phyloP scores from a whole-genome alignment of 805 yeast genomes.

The Brettanomyces anomalus region DNA sequence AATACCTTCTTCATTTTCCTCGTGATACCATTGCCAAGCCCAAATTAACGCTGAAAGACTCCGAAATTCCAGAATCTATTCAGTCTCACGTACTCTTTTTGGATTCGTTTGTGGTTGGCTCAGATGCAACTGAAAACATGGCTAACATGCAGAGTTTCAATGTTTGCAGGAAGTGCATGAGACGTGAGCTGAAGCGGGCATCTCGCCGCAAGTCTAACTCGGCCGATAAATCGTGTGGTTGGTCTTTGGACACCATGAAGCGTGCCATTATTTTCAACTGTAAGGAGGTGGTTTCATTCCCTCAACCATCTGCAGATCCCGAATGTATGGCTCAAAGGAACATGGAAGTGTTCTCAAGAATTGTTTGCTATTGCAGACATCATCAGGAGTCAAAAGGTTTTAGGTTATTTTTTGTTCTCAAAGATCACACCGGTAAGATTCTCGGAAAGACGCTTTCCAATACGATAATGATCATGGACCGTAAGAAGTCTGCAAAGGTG shows the following conservation, averaged over 20 bases:
- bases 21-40: constrained; percentile 83
- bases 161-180: constrained; percentile 82
- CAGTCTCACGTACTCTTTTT: constrained; percentile 50
- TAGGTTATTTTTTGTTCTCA: constrained; percentile 58
- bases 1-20: constrained; percentile 69
- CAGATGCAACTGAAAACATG: constrained; percentile 9
- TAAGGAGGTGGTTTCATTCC: constrained; percentile 73
- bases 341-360: constrained; percentile 54
- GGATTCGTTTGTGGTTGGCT: constrained; percentile 66
- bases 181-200: constrained; percentile 90
- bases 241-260: constrained; percentile 66
- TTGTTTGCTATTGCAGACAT: constrained; percentile 94
- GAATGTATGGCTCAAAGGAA: constrained; percentile 25
- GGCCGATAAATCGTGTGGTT: constrained; percentile 63
- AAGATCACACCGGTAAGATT: constrained; percentile 49
- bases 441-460: constrained; percentile 66
- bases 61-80: constrained; percentile 38
- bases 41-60: constrained; percentile 55
- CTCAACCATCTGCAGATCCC: constrained; percentile 37
- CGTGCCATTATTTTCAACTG: constrained; percentile 88
- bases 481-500: constrained; percentile 58
- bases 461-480: constrained; percentile 87
- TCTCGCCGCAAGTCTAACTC: constrained; percentile 82
- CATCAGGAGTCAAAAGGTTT: constrained; percentile 87
- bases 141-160: constrained; percentile 38